These are phyloP conservation scores for Ceriops zippeliana DNA, from an alignment of 345 rosid species.

Conservation along the genomic window DNA sequence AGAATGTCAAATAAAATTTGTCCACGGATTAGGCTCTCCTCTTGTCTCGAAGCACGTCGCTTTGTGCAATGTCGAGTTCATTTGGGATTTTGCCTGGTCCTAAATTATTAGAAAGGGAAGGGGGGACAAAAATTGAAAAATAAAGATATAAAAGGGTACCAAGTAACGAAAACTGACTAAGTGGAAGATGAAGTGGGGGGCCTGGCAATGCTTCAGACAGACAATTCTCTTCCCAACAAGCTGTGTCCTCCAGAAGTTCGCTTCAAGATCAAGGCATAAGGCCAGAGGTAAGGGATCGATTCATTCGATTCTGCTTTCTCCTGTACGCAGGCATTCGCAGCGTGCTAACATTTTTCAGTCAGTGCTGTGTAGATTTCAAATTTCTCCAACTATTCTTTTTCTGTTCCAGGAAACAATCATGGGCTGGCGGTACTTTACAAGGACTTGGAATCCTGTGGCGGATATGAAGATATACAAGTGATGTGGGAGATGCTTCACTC, in stretches of 20 bases:
- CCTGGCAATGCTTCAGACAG: constrained; percentile 33
- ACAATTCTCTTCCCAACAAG: constrained; percentile 20
- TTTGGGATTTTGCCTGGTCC: too few relatives aligned
- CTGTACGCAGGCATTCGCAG: too few relatives aligned
- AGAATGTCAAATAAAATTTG: too few relatives aligned
- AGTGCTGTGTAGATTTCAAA: too few relatives aligned
- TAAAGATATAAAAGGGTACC: too few relatives aligned
- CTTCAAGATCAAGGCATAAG: constrained; percentile 30
- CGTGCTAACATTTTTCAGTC: too few relatives aligned
- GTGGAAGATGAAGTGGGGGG: constrained; percentile 39
- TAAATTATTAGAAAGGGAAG: constrained; percentile 4
- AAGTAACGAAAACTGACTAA: not conserved
- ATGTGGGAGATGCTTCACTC: constrained; percentile 57
- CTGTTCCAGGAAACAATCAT: constrained; percentile 30
- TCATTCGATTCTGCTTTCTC: too few relatives aligned
- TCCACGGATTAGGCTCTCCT: too few relatives aligned
- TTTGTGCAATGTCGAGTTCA: too few relatives aligned
- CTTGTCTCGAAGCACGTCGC: too few relatives aligned
- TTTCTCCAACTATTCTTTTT: too few relatives aligned
- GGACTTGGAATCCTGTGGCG: constrained; percentile 61
- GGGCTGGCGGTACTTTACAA: constrained; percentile 45
- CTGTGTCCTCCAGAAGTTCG: constrained; percentile 31
- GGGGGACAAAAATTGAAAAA: constrained; percentile 11
- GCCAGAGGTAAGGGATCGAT: constrained; percentile 35
- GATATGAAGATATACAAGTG: constrained; percentile 55